phyloP scores from a whole-genome alignment of 140 eudicot species.

The Stevia rebaudiana region DNA sequence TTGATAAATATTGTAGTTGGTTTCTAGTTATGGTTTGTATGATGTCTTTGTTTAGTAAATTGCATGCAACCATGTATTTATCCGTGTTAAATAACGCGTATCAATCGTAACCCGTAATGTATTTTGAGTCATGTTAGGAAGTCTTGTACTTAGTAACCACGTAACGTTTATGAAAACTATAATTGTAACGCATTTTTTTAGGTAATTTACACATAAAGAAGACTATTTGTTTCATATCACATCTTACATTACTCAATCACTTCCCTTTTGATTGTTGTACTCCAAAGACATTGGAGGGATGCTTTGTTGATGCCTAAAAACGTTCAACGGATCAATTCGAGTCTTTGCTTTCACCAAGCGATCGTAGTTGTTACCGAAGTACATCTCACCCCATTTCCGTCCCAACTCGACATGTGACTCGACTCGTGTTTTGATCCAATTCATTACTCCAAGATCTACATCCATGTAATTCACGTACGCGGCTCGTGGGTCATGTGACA shows the following conservation, averaged over 20 bases:
- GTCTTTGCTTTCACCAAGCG: constrained; percentile 65
- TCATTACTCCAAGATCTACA: constrained; percentile 55
- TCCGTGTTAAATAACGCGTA: not conserved
- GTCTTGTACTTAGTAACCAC: not conserved
- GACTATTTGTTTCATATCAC: constrained; percentile 4
- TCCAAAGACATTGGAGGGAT: constrained; percentile 53
- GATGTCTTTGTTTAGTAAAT: not conserved
- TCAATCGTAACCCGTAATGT: not conserved
- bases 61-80: not conserved
- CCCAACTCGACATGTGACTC: constrained; percentile 41
- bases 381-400: constrained; percentile 68
- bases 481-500: constrained; percentile 52
- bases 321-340: constrained; percentile 54
- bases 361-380: constrained; percentile 59
- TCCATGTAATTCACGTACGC: constrained; percentile 73
- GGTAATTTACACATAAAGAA: constrained; percentile 14
- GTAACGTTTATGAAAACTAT: not conserved
- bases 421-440: constrained; percentile 18
- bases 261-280: constrained; percentile 12
- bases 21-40: not conserved
- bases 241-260: constrained; percentile 15
- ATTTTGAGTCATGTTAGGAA: not conserved
- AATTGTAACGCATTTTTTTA: not conserved
- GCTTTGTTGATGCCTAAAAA: constrained; percentile 66
- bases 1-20: not conserved